Percentiles rank a stretch among this genome's conserved stretches.
phyloP scores from a whole-genome alignment of 2,329 filamentous ascomycete genomes.

The Leptographium lundbergii region DNA sequence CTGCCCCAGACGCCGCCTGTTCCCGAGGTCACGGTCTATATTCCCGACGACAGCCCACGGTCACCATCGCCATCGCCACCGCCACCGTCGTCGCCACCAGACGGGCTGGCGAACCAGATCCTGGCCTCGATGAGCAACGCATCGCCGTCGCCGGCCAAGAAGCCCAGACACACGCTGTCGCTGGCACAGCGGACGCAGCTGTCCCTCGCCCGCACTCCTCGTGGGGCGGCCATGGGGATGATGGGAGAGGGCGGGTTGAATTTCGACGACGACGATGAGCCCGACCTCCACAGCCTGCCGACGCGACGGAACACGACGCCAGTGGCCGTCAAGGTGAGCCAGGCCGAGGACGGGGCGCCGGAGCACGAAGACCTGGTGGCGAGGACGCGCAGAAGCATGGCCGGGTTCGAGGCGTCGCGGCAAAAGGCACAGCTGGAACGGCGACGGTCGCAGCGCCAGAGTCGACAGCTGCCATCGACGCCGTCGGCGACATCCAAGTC shows the following conservation, averaged over 20 bases:
- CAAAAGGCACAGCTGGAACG: conserved; percentile 49
- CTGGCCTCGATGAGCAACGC: conserved; percentile 39
- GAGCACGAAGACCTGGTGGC: conserved; percentile 35
- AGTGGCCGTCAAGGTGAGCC: conserved; percentile 12
- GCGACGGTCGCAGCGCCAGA: conserved; percentile 34
- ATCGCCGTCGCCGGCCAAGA: conserved; percentile 46
- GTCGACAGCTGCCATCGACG: neutral
- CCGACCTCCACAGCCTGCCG: neutral
- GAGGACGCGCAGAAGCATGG: conserved; percentile 50
- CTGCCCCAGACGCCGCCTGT: neutral
- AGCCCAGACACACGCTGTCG: conserved; percentile 46
- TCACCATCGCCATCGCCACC: neutral
- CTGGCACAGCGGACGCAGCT: conserved; percentile 69
- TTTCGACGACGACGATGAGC: conserved; percentile 10
- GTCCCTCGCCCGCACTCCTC: conserved; percentile 57
- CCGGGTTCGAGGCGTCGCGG: conserved; percentile 44
- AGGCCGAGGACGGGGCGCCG: neutral
- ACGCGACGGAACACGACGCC: conserved; percentile 13
- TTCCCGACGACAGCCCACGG: neutral
- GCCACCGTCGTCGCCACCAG: conserved; percentile 21
- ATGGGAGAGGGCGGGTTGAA: neutral
- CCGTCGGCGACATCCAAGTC: conserved; percentile 10
- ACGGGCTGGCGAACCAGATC: conserved; percentile 43
- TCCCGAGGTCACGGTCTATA: neutral
- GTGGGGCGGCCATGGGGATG: conserved; percentile 7